Evolutionary conservation across 306 rosid genomes (phyloP).

Genomic region (Glycine latifolia): DNA sequence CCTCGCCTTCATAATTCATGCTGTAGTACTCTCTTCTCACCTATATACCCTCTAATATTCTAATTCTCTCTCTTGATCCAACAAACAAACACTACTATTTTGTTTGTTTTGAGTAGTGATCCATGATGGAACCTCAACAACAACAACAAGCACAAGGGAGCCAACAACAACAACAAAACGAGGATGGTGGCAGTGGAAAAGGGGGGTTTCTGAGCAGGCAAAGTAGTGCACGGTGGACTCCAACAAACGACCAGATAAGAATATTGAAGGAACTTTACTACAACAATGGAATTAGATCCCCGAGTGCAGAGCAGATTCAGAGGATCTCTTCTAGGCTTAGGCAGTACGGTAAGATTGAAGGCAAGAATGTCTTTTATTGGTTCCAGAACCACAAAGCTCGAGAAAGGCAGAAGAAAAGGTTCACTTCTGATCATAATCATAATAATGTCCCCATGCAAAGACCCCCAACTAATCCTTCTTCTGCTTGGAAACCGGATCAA

Average conservation of each 20-base stretch:
- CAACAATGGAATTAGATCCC: slow-evolving; percentile 91
- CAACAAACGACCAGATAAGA: slow-evolving; percentile 91
- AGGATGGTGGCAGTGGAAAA: slow-evolving; percentile 55
- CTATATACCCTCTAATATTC: neutral
- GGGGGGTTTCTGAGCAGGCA: slow-evolving; percentile 77
- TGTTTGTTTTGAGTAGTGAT: slow-evolving; percentile 26
- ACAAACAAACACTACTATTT: neutral
- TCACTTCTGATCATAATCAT: slow-evolving; percentile 50
- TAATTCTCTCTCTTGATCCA: neutral
- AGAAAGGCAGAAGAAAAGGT: slow-evolving; percentile 96
- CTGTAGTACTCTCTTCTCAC: slow-evolving; percentile 27
- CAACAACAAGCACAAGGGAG: neutral
- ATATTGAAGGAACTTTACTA: slow-evolving; percentile 94
- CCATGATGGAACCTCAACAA: slow-evolving; percentile 57
- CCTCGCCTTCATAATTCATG: slow-evolving; percentile 45
- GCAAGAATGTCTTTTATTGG: slow-evolving; percentile 95
- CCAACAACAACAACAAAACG: slow-evolving; percentile 35
- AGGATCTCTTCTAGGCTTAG: slow-evolving; percentile 88
- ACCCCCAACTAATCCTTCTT: neutral
- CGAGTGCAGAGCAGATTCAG: slow-evolving; percentile 97
- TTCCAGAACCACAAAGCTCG: slow-evolving; percentile 98
- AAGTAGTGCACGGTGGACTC: slow-evolving; percentile 92
- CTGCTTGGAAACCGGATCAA: no score
- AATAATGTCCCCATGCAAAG: slow-evolving; percentile 50
- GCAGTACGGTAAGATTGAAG: slow-evolving; percentile 97